These are phyloP conservation scores for Circinella umbellata DNA, from an alignment of 371 early-diverging fungal genomes.

Conservation along the genomic window DNA sequence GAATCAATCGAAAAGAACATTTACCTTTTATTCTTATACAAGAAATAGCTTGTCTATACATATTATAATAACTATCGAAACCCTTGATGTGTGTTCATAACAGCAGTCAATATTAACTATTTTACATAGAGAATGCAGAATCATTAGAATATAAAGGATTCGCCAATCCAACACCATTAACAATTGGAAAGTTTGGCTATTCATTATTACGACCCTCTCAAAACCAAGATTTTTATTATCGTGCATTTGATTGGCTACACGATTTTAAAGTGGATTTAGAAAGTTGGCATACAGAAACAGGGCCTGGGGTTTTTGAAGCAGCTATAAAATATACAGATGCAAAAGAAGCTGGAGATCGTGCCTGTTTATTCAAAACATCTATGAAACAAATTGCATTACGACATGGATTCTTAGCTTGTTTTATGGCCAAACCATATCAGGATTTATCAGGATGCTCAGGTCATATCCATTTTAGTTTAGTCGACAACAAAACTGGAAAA, in stretches of 20 bases:
- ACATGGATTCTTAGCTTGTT: conserved; percentile 75
- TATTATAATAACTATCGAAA: too few species aligned
- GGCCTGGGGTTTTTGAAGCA: conserved; percentile 88
- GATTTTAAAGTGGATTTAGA: conserved; percentile 74
- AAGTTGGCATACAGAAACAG: conserved; percentile 84
- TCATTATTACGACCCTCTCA: conserved; percentile 74
- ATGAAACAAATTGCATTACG: conserved; percentile 78
- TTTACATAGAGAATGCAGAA: conserved; percentile 66
- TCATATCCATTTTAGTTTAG: conserved; percentile 80
- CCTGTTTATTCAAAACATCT: conserved; percentile 79
- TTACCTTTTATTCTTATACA: neutral
- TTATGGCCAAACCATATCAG: conserved; percentile 87
- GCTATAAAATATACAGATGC: conserved; percentile 74
- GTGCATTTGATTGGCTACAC: conserved; percentile 70
- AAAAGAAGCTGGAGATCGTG: conserved; percentile 74
- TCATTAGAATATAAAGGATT: conserved; percentile 64
- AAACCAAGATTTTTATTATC: conserved; percentile 74
- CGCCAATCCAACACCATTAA: conserved; percentile 58
- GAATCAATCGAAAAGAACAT: too few species aligned
- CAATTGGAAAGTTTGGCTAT: conserved; percentile 87
- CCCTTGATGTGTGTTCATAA: neutral
- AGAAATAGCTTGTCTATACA: neutral
- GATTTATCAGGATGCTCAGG: conserved; percentile 84
- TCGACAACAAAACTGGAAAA: conserved; percentile 42
- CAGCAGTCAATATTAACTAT: neutral